Evolutionary conservation across 208 protist genomes (phyloP).

Genomic region (Trypanosoma vivax): DNA sequence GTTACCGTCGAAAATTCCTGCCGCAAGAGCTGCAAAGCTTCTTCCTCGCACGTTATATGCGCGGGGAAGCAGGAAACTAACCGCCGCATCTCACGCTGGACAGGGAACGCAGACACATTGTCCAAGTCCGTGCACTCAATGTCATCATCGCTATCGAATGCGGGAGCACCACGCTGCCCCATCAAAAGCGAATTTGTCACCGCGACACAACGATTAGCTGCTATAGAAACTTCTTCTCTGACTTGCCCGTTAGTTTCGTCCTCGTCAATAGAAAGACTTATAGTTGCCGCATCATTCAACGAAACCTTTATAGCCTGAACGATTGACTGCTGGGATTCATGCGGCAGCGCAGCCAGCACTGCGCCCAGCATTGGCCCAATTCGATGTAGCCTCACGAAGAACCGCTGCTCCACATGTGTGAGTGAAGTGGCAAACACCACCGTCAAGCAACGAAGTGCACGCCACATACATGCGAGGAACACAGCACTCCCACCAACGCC

Average conservation of each 20-base stretch:
- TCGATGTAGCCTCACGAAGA: constrained; percentile 14
- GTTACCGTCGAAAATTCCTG: constrained; percentile 10
- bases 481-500: constrained; percentile 11
- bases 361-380: constrained; percentile 12
- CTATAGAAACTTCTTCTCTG: too few species aligned
- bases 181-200: constrained; percentile 7
- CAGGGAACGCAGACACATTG: not conserved
- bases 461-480: constrained; percentile 16
- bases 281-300: not conserved
- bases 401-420: constrained; percentile 5
- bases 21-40: constrained; percentile 9
- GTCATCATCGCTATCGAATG: constrained; percentile 21
- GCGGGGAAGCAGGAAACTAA: constrained; percentile 16
- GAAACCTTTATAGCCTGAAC: not conserved
- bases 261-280: too few species aligned
- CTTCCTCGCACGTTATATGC: constrained; percentile 4
- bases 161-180: constrained; percentile 3
- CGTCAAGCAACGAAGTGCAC: constrained; percentile 15
- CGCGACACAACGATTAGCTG: not conserved
- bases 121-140: not conserved
- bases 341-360: constrained; percentile 15
- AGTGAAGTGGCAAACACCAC: constrained; percentile 3
- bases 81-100: constrained; percentile 1
- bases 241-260: too few species aligned
- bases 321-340: not conserved